A percentile compares a stretch with the other conserved stretches of the same genome.
Conservation (phyloP, 2,329 filamentous ascomycete genomes). For the Epichloe sylvatica region DNA sequence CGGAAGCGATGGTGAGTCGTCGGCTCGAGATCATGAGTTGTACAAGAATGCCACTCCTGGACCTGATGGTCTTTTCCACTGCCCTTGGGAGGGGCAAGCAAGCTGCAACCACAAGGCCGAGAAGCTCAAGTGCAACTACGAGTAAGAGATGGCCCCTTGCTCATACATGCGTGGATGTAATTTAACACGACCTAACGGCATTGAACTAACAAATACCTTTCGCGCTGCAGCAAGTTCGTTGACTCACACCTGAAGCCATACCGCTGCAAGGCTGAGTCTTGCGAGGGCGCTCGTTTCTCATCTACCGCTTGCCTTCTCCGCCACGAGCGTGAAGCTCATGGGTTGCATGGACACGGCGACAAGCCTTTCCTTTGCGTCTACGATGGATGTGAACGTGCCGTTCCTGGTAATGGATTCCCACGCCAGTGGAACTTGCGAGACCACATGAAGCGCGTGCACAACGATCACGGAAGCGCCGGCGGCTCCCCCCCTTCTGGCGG, state of each 20-base stretch:
- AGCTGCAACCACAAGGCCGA: constrained; percentile 81
- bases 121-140: constrained; percentile 97
- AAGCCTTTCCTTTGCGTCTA: constrained; percentile 86
- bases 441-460: constrained; percentile 93
- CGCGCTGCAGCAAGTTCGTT: constrained; percentile 66
- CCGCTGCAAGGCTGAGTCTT: constrained; percentile 75
- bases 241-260: constrained; percentile 96
- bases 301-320: constrained; percentile 89
- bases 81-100: constrained; percentile 61
- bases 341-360: constrained; percentile 86
- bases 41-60: constrained; percentile 54
- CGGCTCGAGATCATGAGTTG: constrained; percentile 50
- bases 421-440: constrained; percentile 92
- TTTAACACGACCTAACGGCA: too few species aligned
- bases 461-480: constrained; percentile 35
- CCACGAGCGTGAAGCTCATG: constrained; percentile 90
- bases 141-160: constrained; percentile 47
- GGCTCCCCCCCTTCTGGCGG: constrained; percentile 26
- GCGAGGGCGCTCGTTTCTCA: constrained; percentile 78
- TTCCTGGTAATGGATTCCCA: constrained; percentile 76
- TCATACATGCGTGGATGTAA: neutral
- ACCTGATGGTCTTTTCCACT: constrained; percentile 78
- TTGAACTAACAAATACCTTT: constrained; percentile 11
- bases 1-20: constrained; percentile 37
- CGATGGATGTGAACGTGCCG: constrained; percentile 71